phyloP scores from a whole-genome alignment of 2,329 filamentous ascomycete genomes.

The Xylaria sp. region DNA sequence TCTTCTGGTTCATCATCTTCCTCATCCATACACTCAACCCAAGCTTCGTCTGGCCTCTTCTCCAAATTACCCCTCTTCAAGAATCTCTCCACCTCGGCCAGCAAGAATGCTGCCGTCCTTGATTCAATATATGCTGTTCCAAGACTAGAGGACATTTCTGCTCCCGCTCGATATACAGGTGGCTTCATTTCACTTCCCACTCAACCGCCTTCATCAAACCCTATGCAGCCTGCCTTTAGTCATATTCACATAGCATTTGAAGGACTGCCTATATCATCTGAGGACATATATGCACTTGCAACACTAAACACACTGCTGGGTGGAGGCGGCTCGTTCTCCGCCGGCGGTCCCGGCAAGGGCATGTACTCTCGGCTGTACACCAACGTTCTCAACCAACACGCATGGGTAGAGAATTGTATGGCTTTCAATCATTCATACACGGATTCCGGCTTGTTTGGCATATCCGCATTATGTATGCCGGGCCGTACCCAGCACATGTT shows the following conservation, averaged over 20 bases:
- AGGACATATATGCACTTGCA: conserved; percentile 95
- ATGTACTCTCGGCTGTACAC: conserved; percentile 99
- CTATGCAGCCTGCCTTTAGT: conserved; percentile 81
- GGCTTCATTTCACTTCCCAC: conserved; percentile 88
- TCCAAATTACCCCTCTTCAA: conserved; percentile 92
- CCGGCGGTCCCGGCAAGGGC: conserved; percentile 95
- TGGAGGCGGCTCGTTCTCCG: conserved; percentile 95
- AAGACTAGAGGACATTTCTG: conserved; percentile 64
- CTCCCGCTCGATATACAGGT: conserved; percentile 86
- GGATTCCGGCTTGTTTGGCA: conserved; percentile 94
- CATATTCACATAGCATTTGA: conserved; percentile 98
- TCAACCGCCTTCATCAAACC: conserved; percentile 80
- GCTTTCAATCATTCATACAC: conserved; percentile 98
- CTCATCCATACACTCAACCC: conserved; percentile 46
- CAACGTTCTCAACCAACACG: conserved; percentile 96
- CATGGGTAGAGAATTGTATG: conserved; percentile 95
- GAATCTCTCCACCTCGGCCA: conserved; percentile 80
- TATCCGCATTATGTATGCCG: conserved; percentile 86
- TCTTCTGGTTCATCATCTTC: conserved; percentile 49
- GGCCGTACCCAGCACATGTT: conserved; percentile 84
- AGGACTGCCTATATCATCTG: conserved; percentile 86
- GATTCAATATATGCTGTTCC: conserved; percentile 56
- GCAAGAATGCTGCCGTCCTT: conserved; percentile 68
- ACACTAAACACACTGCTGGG: conserved; percentile 95
- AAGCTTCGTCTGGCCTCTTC: conserved; percentile 72